Evolutionary conservation across 2,329 filamentous ascomycete species (phyloP).

Genomic region (Sclerotiophoma versabilis): DNA sequence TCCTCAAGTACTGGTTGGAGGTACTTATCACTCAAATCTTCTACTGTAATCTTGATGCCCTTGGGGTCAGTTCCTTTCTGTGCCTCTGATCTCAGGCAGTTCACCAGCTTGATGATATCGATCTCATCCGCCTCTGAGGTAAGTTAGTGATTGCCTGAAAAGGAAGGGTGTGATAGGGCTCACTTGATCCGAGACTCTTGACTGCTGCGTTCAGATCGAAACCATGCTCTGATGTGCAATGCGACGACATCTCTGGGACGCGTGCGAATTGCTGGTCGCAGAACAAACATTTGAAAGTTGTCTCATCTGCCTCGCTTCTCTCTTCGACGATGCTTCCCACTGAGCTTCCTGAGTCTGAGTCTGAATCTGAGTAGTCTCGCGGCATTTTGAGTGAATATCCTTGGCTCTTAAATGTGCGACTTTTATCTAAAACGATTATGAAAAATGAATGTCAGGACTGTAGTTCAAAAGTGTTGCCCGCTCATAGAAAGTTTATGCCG

Average conservation of each 20-base stretch:
- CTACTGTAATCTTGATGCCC: constrained; percentile 62
- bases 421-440: not conserved
- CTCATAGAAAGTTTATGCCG: constrained; percentile 31
- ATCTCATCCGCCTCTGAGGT: constrained; percentile 41
- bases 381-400: constrained; percentile 29
- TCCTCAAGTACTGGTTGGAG: constrained; percentile 86
- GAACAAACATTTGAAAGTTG: constrained; percentile 46
- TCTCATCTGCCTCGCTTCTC: constrained; percentile 45
- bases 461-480: constrained; percentile 10
- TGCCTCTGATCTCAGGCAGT: constrained; percentile 56
- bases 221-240: constrained; percentile 36
- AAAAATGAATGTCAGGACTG: constrained; percentile 1
- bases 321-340: constrained; percentile 45
- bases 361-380: constrained; percentile 40
- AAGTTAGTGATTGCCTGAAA: constrained; percentile 27
- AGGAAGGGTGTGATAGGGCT: constrained; percentile 22
- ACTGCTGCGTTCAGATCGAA: constrained; percentile 39
- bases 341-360: constrained; percentile 42
- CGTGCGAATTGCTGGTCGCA: constrained; percentile 42
- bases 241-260: constrained; percentile 37
- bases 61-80: constrained; percentile 53
- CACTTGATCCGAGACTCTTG: constrained; percentile 41
- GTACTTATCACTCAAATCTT: constrained; percentile 75
- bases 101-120: constrained; percentile 50
- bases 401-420: not conserved